Evolutionary conservation across 1,284 basidiomycete species (phyloP).

Genomic region (Quambalaria eucalypti): DNA sequence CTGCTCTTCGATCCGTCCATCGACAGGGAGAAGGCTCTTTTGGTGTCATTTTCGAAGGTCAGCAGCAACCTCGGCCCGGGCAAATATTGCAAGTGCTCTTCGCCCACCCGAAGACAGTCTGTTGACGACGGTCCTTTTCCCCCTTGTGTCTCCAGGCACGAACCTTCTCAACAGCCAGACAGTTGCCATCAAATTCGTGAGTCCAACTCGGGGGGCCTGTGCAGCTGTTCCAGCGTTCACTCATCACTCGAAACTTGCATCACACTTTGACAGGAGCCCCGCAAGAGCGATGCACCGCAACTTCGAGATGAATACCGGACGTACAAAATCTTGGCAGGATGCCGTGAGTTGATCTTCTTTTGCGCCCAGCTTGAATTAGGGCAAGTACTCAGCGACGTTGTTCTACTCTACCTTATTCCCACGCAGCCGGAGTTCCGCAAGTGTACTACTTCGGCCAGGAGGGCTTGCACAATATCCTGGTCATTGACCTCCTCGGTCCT

Average conservation of each 20-base stretch:
- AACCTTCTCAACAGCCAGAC: conserved; percentile 91
- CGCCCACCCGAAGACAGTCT: too few species aligned
- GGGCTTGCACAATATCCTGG: conserved; percentile 91
- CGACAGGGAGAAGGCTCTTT: conserved; percentile 62
- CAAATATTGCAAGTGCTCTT: too few species aligned
- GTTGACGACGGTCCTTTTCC: too few species aligned
- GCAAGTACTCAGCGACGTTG: too few species aligned
- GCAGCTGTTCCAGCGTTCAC: neutral
- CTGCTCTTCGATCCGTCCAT: too few species aligned
- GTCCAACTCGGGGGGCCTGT: conserved; percentile 62
- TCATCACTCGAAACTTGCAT: conserved; percentile 51
- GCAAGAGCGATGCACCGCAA: conserved; percentile 92
- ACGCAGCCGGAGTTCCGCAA: conserved; percentile 87
- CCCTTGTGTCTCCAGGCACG: too few species aligned
- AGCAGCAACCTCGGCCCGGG: too few species aligned
- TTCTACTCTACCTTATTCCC: too few species aligned
- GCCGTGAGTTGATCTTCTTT: too few species aligned
- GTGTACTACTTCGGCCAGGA: conserved; percentile 97
- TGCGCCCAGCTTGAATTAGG: too few species aligned
- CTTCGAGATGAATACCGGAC: conserved; percentile 91
- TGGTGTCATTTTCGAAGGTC: conserved; percentile 95
- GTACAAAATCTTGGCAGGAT: conserved; percentile 87
- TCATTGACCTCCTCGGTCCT: conserved; percentile 87
- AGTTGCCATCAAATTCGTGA: conserved; percentile 96
- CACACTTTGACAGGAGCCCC: too few species aligned